Base-by-base conservation (phyloP, 768 basidiomycete genomes). In the Kondoa subrosea region DNA sequence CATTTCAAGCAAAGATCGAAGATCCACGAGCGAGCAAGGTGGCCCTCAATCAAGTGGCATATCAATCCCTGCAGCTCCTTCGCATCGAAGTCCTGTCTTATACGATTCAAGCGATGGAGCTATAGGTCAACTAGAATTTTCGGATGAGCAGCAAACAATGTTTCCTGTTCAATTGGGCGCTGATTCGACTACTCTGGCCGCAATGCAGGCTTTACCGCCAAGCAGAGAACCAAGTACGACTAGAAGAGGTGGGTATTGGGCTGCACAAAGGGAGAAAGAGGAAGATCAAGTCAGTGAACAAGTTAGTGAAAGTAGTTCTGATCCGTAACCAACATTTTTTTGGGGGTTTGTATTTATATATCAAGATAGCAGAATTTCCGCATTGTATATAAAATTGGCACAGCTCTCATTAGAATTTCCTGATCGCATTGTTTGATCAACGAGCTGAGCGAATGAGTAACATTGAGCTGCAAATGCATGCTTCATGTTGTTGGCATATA, bases 1-100 rank as follows among this genome's bases (percentile, higher is more conserved):
- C 33, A 40, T 67, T 2, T 69, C 68, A 57, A 66, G 61, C 29
- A 16, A 12, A 3, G 30, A 31, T 16, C 14, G 27, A 27, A 63
- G 61, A 32, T 63, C 30, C 14, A 32, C 61, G 3, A 63, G 61
- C 61, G 61, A 63, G 61, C 25, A 59, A 25, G 4, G 14, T 31
- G 4, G 21, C 12, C 40, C 58, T 31, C 14, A 4, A 4, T 12
- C 29, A 8, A 31, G 30, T 25, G 8, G 8, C 4, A 12, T 25
- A 31, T 59, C 58, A 31, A 14, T 4, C 4, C 8, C 58, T 4
- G 30, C 30, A 14, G 30, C 30, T 12, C 58, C 58, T 12, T 31
- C 58, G 21, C 30, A 25, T 59, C 16, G 30, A 16, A 21, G n/a
- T 12, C 16, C 61, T 27, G 33, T 17, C 8, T 63, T 30, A 14